Percentiles rank a stretch among this genome's conserved stretches.
Conservation (phyloP, 139 green algal species). For the Desmodesmus armatus region DNA sequence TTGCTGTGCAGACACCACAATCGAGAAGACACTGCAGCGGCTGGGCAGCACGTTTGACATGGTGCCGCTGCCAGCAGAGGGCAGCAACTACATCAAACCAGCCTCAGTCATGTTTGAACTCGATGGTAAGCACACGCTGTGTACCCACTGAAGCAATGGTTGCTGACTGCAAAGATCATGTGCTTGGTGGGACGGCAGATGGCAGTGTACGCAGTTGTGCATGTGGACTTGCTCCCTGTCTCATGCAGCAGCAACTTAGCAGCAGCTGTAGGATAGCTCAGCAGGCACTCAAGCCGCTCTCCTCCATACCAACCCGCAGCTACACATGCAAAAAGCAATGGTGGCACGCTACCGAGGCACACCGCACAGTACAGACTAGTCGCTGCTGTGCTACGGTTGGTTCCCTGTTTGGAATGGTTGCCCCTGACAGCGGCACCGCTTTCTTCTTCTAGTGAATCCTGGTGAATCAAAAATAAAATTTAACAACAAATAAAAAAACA, state of each 20-base stretch:
- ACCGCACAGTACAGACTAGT: neutral
- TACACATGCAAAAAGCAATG: neutral
- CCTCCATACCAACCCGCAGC: neutral
- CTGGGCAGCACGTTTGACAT: slow-evolving; percentile 41
- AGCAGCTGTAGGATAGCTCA: neutral
- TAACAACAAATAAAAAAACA: no score
- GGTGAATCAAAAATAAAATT: no score
- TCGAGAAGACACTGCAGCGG: slow-evolving; percentile 34
- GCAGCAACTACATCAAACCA: slow-evolving; percentile 71
- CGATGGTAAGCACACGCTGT: slow-evolving; percentile 67
- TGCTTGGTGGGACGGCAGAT: neutral
- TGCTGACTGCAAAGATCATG: neutral
- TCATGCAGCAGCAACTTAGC: neutral
- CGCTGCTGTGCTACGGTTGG: neutral
- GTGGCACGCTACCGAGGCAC: neutral
- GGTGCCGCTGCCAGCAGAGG: slow-evolving; percentile 28
- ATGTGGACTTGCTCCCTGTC: neutral
- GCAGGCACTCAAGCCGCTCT: neutral
- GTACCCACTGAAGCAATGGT: no score
- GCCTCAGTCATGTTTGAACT: slow-evolving; percentile 65
- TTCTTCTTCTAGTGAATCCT: no score
- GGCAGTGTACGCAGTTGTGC: neutral
- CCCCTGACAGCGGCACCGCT: neutral
- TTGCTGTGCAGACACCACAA: slow-evolving; percentile 27
- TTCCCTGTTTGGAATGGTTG: neutral